Evolutionary conservation across 2,329 filamentous ascomycete genomes (phyloP), one percentile per base, ranked within the genome.

Genomic region (Sporothrix pseudoabietina): DNA sequence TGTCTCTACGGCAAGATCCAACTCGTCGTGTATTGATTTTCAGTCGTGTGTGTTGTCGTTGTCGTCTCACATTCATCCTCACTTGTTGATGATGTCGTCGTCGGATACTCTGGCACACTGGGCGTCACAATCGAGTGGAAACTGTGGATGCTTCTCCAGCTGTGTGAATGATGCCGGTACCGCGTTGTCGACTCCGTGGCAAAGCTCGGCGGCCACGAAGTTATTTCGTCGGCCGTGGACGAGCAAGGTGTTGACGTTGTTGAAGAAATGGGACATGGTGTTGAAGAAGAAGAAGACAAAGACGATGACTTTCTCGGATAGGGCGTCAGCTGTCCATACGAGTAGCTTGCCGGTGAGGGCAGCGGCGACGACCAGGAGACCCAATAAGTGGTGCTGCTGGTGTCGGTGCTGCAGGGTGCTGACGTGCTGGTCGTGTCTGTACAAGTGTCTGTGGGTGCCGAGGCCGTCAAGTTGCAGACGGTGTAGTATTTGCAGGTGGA

Each of bases 351-450:
- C 2, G 71, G 52, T 19, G 65, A 49, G 44, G 65, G 47, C 16
- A 35, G 26, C n/a, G 65, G 47, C 16, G 65, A 68, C 26, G 65
- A 68, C 65, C 41, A 68, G n/a, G 65, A 52, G 22, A 30, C 30
- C 30, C 65, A 52, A 39, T 41, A 59, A 54, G 52, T 61, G 54
- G n/a, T 71, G 39, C 69, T 71, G 52, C 22, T 71, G 39, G 55
- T 71, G 39, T 57, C 57, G 55, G 41, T 71, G 59, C 72, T 68
- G 68, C 63, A 72, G 44, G 44, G 12, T 1, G 44, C 10, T 3
- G 70, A 10, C 12, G 39, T 26, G 19, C 66, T 55, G 10, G 47
- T n/a, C 10, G 69, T 47, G 19, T 71, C 30, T 1, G 39, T 49
- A 7, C 69, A 71, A 5, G 55, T 35, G 22, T 44, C 68, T 8